Percentiles rank a stretch among this genome's conserved stretches.
phyloP scores from a whole-genome alignment of 495 filamentous ascomycete genomes.

The Lepidopterella palustris region DNA sequence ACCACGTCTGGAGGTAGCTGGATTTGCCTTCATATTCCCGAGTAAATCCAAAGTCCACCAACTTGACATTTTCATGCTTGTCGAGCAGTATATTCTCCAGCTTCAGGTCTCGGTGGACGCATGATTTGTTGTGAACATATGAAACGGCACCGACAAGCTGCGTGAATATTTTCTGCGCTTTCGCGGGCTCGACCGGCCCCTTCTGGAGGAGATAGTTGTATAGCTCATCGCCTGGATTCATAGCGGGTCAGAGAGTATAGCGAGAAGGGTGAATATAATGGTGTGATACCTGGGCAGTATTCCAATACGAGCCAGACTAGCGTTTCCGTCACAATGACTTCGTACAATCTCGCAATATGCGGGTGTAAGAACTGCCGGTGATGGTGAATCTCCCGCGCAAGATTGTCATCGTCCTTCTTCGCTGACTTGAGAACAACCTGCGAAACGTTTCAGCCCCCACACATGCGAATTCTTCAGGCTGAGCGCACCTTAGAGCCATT shows the following conservation, averaged over 20 bases:
- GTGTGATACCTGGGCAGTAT: constrained; percentile 77
- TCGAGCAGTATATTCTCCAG: constrained; percentile 96
- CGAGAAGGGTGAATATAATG: not conserved
- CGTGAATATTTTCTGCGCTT: constrained; percentile 91
- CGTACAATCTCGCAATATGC: constrained; percentile 93
- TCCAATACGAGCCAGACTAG: constrained; percentile 95
- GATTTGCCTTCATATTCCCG: constrained; percentile 93
- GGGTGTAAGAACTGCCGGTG: constrained; percentile 97
- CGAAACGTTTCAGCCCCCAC: constrained; percentile 16
- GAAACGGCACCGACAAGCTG: constrained; percentile 92
- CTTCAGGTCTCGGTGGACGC: constrained; percentile 94
- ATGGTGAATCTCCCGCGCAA: constrained; percentile 95
- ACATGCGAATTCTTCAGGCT: not conserved
- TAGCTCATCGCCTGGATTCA: constrained; percentile 74
- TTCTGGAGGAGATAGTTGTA: constrained; percentile 90
- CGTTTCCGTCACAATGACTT: constrained; percentile 92
- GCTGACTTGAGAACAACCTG: constrained; percentile 97
- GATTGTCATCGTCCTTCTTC: constrained; percentile 89
- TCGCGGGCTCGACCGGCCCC: constrained; percentile 75
- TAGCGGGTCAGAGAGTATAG: constrained; percentile 1
- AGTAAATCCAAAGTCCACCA: constrained; percentile 98
- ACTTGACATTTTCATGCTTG: constrained; percentile 94
- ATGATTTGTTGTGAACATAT: constrained; percentile 92
- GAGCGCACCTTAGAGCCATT: constrained; percentile 91
- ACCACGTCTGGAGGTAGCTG: constrained; percentile 95